Conservation (phyloP, 1,139 yeast genomes). For the Suhomyces coccinellae region DNA sequence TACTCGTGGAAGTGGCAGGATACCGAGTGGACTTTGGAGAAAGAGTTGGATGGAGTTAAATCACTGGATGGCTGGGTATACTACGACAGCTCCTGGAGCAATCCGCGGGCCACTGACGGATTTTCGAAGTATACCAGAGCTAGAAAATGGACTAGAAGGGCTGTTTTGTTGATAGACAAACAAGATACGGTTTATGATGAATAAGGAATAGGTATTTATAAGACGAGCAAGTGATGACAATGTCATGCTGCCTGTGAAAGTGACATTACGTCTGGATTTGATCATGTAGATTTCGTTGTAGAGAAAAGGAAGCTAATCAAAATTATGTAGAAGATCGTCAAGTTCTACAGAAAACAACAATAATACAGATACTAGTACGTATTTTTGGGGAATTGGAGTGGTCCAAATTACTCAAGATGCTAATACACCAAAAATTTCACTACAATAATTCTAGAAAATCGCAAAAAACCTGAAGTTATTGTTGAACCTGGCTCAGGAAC, state of each 20-base stretch:
- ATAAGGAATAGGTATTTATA: slow-evolving; percentile 2
- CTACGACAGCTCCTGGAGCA: slow-evolving; percentile 54
- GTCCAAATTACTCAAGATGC: too few relatives aligned
- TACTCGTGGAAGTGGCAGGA: slow-evolving; percentile 61
- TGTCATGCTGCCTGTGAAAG: neutral
- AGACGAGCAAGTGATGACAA: neutral
- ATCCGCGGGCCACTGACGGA: slow-evolving; percentile 43
- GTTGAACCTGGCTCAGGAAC: too few relatives aligned
- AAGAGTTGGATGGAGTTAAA: slow-evolving; percentile 33
- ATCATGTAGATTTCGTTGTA: too few relatives aligned
- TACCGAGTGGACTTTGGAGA: slow-evolving; percentile 48
- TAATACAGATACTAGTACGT: too few relatives aligned
- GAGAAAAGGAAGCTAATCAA: too few relatives aligned
- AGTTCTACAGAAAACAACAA: too few relatives aligned
- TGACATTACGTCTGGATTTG: too few relatives aligned
- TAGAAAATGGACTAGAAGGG: slow-evolving; percentile 51
- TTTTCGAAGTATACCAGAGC: slow-evolving; percentile 52
- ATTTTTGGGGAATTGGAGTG: too few relatives aligned
- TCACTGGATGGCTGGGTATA: slow-evolving; percentile 53
- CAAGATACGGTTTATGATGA: slow-evolving; percentile 30
- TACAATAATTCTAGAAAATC: too few relatives aligned
- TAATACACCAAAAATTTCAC: too few relatives aligned
- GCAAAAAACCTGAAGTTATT: too few relatives aligned
- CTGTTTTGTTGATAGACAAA: slow-evolving; percentile 47
- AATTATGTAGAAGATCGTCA: too few relatives aligned